Evolutionary conservation across 1,284 basidiomycete species (phyloP).

Genomic region (Trichosporon asahii): DNA sequence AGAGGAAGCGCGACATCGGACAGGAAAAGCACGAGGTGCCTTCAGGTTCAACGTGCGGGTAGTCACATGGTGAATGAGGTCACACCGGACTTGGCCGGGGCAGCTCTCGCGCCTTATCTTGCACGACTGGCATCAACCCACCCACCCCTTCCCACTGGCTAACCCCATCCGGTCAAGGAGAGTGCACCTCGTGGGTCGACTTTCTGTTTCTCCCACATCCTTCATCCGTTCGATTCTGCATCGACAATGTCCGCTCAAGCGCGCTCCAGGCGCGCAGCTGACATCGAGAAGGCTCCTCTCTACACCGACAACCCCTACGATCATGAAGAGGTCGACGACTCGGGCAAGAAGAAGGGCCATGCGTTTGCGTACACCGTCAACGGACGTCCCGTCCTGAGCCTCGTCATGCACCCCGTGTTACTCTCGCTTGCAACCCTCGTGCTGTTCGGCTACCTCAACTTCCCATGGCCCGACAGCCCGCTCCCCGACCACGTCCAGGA

Average conservation of each 20-base stretch:
- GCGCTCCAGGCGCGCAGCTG: background rate
- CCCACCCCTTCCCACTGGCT: background rate
- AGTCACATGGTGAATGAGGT: background rate
- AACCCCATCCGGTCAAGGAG: background rate
- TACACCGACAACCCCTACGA: background rate
- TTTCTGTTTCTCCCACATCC: background rate
- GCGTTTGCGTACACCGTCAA: background rate
- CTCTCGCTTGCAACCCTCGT: background rate
- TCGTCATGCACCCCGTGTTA: conserved; percentile 2
- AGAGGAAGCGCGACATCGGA: background rate
- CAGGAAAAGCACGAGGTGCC: background rate
- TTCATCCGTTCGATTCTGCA: background rate
- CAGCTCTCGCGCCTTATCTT: conserved; percentile 6
- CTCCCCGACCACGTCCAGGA: conserved; percentile 35
- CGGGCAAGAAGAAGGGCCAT: background rate
- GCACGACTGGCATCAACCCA: background rate
- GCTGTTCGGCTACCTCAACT: conserved; percentile 1
- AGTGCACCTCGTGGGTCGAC: background rate
- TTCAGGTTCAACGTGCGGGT: background rate
- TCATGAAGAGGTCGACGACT: background rate
- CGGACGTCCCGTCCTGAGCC: background rate
- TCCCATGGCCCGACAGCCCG: conserved; percentile 19
- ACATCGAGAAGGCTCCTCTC: conserved; percentile 17
- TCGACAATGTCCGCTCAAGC: background rate
- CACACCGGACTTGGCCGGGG: background rate